These are phyloP conservation scores for Grigorovia yakushimaensis DNA, from an alignment of 805 yeast genomes.

Conservation along the genomic window DNA sequence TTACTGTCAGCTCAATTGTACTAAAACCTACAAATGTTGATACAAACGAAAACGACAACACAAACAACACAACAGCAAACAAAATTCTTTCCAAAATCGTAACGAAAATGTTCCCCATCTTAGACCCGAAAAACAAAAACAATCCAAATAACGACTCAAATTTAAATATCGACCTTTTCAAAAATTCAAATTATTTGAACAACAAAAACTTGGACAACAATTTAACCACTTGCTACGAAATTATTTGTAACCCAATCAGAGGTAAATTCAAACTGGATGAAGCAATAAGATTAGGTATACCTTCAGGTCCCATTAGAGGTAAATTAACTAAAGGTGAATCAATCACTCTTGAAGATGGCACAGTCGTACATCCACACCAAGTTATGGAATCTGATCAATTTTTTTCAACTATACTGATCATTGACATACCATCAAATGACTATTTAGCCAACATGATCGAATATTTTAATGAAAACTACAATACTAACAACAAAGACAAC, in stretches of 20 bases:
- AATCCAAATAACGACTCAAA: constrained; percentile 32
- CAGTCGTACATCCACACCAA: constrained; percentile 50
- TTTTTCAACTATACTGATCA: constrained; percentile 51
- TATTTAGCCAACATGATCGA: constrained; percentile 32
- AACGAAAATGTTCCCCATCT: constrained; percentile 48
- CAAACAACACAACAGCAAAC: background rate
- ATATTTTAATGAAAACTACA: background rate
- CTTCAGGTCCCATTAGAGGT: constrained; percentile 51
- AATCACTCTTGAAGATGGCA: constrained; percentile 52
- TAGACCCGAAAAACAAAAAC: constrained; percentile 29
- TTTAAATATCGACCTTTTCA: constrained; percentile 31
- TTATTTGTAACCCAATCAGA: constrained; percentile 55
- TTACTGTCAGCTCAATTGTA: constrained; percentile 28
- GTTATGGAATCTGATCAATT: constrained; percentile 56
- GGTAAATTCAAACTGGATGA: constrained; percentile 64
- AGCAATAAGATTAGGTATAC: constrained; percentile 63
- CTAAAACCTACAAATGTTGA: background rate
- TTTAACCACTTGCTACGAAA: constrained; percentile 54
- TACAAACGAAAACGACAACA: background rate
- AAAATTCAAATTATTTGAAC: constrained; percentile 15
- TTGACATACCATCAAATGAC: constrained; percentile 57
- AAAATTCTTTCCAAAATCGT: constrained; percentile 26
- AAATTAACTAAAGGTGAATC: constrained; percentile 49
- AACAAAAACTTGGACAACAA: constrained; percentile 1
- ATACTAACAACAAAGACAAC: background rate